phyloP scores from a whole-genome alignment of 495 filamentous ascomycete species.

The Aspergillus sclerotioniger region DNA sequence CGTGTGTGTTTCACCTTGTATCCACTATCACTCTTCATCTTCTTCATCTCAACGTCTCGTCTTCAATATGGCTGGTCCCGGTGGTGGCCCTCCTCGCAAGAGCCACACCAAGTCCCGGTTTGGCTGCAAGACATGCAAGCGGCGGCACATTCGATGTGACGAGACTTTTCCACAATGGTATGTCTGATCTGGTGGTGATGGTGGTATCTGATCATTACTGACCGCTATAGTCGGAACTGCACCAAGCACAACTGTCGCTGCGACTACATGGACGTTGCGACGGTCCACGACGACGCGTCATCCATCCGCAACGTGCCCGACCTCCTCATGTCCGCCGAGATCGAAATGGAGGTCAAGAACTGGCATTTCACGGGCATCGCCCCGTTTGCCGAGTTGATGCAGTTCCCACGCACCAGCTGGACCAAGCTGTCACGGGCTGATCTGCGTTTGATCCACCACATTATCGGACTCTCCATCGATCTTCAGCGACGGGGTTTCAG shows the following conservation, averaged over 20 bases:
- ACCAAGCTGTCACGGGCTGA: conserved; percentile 69
- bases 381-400: conserved; percentile 78
- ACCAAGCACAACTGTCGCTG: conserved; percentile 98
- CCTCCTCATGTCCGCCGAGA: conserved; percentile 77
- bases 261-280: conserved; percentile 83
- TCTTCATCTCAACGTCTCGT: background rate
- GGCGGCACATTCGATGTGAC: conserved; percentile 95
- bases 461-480: conserved; percentile 80
- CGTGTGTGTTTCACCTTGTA: background rate
- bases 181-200: conserved; percentile 14
- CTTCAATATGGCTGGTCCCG: conserved; percentile 47
- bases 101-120: conserved; percentile 98
- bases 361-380: conserved; percentile 85
- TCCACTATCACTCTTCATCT: background rate
- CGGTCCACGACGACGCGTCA: conserved; percentile 62
- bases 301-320: conserved; percentile 68
- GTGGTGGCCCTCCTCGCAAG: conserved; percentile 54
- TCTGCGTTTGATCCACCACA: conserved; percentile 85
- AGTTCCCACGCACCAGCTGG: conserved; percentile 59
- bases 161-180: conserved; percentile 98
- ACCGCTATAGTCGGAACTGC: conserved; percentile 75
- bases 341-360: conserved; percentile 74
- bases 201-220: background rate
- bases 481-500: conserved; percentile 73
- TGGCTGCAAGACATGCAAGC: conserved; percentile 96